phyloP scores from a whole-genome alignment of 768 basidiomycete species.

The Boletus edulis region DNA sequence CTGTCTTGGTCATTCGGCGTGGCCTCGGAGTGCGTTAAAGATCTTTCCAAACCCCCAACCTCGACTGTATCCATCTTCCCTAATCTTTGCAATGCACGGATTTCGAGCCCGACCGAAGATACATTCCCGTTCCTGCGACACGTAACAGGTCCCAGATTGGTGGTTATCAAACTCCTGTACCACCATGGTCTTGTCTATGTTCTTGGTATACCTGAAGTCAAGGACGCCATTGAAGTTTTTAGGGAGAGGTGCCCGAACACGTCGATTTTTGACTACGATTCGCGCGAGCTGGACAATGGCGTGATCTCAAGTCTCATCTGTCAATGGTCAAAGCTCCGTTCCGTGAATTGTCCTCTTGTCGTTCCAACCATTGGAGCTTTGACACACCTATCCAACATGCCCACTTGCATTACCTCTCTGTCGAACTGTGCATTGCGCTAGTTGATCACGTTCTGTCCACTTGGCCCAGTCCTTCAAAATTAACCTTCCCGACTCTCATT shows the following conservation, averaged over 20 bases:
- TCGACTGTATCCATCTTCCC: not conserved
- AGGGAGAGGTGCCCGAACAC: not conserved
- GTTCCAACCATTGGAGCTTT: not conserved
- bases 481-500: not conserved
- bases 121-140: not conserved
- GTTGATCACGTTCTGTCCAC: not conserved
- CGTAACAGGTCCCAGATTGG: not conserved
- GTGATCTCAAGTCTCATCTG: not conserved
- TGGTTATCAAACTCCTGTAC: not conserved
- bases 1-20: not conserved
- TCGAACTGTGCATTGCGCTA: not conserved
- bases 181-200: too few species aligned
- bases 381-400: not conserved
- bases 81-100: not conserved
- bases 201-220: too few species aligned
- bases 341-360: not conserved
- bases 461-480: too few species aligned
- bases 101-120: rapidly evolving
- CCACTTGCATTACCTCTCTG: not conserved
- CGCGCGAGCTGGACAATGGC: not conserved
- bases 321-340: not conserved
- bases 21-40: not conserved
- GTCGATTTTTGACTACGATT: not conserved
- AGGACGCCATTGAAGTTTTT: not conserved
- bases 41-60: not conserved